These are phyloP conservation scores for Daldinia loculata DNA, from an alignment of 495 filamentous ascomycete genomes.

Conservation along the genomic window DNA sequence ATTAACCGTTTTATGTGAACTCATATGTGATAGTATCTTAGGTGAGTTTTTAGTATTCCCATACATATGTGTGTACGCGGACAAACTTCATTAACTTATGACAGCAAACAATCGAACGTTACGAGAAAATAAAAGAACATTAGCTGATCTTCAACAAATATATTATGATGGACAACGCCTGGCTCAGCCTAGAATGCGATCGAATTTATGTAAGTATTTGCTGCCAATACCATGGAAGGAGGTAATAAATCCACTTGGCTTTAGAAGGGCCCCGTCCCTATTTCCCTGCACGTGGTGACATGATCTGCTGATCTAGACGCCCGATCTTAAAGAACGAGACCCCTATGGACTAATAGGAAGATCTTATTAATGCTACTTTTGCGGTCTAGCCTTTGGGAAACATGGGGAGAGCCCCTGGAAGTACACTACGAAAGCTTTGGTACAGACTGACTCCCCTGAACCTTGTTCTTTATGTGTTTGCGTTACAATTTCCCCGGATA, in stretches of 20 bases:
- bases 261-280: conserved; percentile 18
- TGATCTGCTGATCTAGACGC: conserved; percentile 40
- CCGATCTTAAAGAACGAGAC: conserved; percentile 28
- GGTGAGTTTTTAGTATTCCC: not conserved
- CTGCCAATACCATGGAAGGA: conserved; percentile 8
- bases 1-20: conserved; percentile 1
- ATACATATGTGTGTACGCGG: not conserved
- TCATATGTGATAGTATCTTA: not conserved
- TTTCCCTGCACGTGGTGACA: conserved; percentile 25
- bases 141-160: conserved; percentile 26
- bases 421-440: conserved; percentile 7
- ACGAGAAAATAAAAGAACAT: conserved; percentile 22
- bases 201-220: conserved; percentile 23
- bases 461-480: conserved; percentile 13
- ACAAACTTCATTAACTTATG: conserved; percentile 26
- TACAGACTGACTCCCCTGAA: conserved; percentile 21
- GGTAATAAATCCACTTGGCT: conserved; percentile 2
- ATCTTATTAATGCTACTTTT: conserved; percentile 18
- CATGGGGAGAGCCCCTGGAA: conserved; percentile 23
- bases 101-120: conserved; percentile 19
- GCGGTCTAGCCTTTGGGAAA: conserved; percentile 35
- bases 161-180: conserved; percentile 3
- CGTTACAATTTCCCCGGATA: not conserved
- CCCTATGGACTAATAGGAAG: conserved; percentile 8
- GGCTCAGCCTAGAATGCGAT: conserved; percentile 38